Evolutionary conservation across 495 filamentous ascomycete species (phyloP).

Genomic region (Cercophora sp.): DNA sequence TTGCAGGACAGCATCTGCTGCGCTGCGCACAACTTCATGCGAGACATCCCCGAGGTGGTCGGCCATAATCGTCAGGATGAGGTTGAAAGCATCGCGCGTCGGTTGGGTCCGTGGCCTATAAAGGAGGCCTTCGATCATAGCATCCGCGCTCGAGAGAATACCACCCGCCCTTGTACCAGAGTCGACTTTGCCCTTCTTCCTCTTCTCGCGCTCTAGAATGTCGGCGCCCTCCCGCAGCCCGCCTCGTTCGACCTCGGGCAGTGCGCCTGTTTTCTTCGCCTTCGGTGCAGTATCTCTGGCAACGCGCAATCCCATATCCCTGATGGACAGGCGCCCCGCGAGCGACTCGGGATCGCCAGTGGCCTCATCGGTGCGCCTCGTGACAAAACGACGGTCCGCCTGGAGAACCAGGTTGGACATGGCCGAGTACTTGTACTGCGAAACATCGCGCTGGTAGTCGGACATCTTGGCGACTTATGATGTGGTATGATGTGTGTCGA

Average conservation of each 20-base stretch:
- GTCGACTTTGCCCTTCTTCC: slow-evolving; percentile 80
- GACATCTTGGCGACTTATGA: slow-evolving; percentile 63
- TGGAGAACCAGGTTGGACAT: slow-evolving; percentile 99
- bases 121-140: slow-evolving; percentile 73
- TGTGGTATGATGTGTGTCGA: slow-evolving; percentile 6
- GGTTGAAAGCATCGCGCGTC: slow-evolving; percentile 90
- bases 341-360: slow-evolving; percentile 97
- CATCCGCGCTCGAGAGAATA: slow-evolving; percentile 79
- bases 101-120: slow-evolving; percentile 90
- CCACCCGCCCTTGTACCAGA: slow-evolving; percentile 68
- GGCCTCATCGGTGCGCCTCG: slow-evolving; percentile 85
- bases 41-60: slow-evolving; percentile 89
- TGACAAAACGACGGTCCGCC: slow-evolving; percentile 94
- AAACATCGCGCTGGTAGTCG: slow-evolving; percentile 82
- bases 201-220: slow-evolving; percentile 79
- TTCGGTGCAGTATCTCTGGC: slow-evolving; percentile 75
- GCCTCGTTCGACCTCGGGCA: slow-evolving; percentile 68
- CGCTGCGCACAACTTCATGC: slow-evolving; percentile 85
- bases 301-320: slow-evolving; percentile 87
- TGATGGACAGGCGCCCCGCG: slow-evolving; percentile 85
- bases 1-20: slow-evolving; percentile 90
- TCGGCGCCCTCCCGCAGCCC: slow-evolving; percentile 80
- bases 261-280: slow-evolving; percentile 64
- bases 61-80: slow-evolving; percentile 88
- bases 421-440: slow-evolving; percentile 99